Percentiles rank a stretch among this genome's conserved stretches.
Evolutionary conservation across 768 basidiomycete genomes (phyloP).

Genomic region (Collybiopsis luxurians): DNA sequence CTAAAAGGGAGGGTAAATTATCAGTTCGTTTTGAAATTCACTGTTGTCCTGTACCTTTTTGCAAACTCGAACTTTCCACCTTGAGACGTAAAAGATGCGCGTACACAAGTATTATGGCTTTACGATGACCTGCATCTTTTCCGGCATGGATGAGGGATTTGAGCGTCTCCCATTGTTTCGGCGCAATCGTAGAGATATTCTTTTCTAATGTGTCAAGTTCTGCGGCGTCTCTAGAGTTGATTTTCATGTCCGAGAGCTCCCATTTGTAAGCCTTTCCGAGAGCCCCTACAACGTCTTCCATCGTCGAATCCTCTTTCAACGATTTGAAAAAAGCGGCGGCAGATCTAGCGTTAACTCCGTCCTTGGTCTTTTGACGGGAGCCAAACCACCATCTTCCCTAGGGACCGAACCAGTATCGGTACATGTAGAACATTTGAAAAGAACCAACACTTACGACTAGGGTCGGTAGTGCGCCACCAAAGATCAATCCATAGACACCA

Average conservation of each 20-base stretch:
- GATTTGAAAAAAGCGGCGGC: slow-evolving; percentile 88
- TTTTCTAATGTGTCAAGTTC: slow-evolving; percentile 51
- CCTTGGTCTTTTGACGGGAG: slow-evolving; percentile 84
- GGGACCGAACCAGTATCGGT: not conserved
- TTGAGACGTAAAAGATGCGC: slow-evolving; percentile 79
- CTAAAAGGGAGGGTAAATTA: slow-evolving; percentile 37
- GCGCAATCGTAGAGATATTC: slow-evolving; percentile 41
- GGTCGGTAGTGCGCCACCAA: slow-evolving; percentile 83
- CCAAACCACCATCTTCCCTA: slow-evolving; percentile 98
- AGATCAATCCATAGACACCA: slow-evolving; percentile 80
- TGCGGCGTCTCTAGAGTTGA: slow-evolving; percentile 22
- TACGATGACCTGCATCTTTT: slow-evolving; percentile 37
- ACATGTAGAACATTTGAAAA: not conserved
- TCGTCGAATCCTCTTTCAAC: slow-evolving; percentile 74
- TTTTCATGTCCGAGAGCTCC: slow-evolving; percentile 40
- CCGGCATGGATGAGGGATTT: slow-evolving; percentile 36
- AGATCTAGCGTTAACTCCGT: slow-evolving; percentile 77
- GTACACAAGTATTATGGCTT: slow-evolving; percentile 74
- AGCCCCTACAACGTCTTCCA: slow-evolving; percentile 69
- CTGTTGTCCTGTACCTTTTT: slow-evolving; percentile 51
- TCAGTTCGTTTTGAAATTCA: not conserved
- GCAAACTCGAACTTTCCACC: slow-evolving; percentile 48
- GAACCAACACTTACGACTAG: slow-evolving; percentile 57
- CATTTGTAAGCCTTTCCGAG: slow-evolving; percentile 65
- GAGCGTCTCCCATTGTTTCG: slow-evolving; percentile 51